These are phyloP conservation scores for Collariella sp. DNA, from an alignment of 495 filamentous ascomycete species.

Conservation along the genomic window DNA sequence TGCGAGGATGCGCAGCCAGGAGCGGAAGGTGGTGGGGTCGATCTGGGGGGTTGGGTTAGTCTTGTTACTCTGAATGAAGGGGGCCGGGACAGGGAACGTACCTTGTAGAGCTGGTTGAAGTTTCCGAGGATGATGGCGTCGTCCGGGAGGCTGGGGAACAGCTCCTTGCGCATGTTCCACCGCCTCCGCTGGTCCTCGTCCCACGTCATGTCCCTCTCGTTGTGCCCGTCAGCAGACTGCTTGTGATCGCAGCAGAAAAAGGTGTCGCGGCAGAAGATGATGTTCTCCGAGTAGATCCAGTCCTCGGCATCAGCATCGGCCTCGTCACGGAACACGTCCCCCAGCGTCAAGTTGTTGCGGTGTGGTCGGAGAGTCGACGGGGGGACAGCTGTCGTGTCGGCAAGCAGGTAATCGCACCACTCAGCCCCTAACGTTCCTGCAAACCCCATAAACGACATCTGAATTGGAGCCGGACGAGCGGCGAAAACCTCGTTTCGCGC, in stretches of 20 bases:
- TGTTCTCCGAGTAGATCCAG: slow-evolving; percentile 97
- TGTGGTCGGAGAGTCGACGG: slow-evolving; percentile 69
- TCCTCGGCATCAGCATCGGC: slow-evolving; percentile 54
- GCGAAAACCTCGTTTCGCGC: slow-evolving; percentile 98
- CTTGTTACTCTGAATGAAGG: background rate
- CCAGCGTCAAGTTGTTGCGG: slow-evolving; percentile 62
- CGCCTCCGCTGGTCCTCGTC: slow-evolving; percentile 73
- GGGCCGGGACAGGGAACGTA: slow-evolving; percentile 31
- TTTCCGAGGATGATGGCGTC: slow-evolving; percentile 91
- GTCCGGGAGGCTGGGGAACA: slow-evolving; percentile 79
- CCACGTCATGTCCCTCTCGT: slow-evolving; percentile 62
- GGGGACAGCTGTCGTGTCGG: slow-evolving; percentile 82
- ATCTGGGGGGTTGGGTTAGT: slow-evolving; percentile 53
- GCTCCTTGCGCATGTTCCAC: slow-evolving; percentile 90
- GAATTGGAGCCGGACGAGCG: slow-evolving; percentile 86
- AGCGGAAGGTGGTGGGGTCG: slow-evolving; percentile 92
- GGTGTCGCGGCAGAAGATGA: slow-evolving; percentile 88
- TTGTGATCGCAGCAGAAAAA: slow-evolving; percentile 99
- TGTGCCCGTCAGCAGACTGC: slow-evolving; percentile 76
- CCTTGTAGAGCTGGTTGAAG: slow-evolving; percentile 99
- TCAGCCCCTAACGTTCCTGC: slow-evolving; percentile 93
- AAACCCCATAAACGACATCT: slow-evolving; percentile 99
- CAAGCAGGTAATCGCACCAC: slow-evolving; percentile 97
- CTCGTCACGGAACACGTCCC: slow-evolving; percentile 62
- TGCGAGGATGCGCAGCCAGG: slow-evolving; percentile 91